Evolutionary conservation across 148 eudicot species (phyloP), one percentile per base, ranked within the genome.

Genomic region (Chenopodium album): DNA sequence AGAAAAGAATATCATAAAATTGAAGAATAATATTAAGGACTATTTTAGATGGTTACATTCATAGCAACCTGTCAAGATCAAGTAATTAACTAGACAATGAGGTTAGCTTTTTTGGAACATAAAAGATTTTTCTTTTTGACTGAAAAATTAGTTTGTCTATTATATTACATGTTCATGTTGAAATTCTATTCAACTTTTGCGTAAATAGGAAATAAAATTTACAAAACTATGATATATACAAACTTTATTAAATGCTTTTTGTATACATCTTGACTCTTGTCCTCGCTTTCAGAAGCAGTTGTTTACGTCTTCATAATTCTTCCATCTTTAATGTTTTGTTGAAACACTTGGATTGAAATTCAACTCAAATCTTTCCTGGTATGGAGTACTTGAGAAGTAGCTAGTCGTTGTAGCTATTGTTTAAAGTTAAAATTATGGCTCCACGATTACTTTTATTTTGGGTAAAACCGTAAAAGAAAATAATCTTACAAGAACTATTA

Each of bases 241-340:
- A 4, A 65, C 59, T 47, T 50, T 41, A 13, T 63, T 77, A 69
- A 19, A 46, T 52, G n/a, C 20, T 71, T 79, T 52, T 79, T 34
- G 76, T 48, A 10, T 79, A 34, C 64, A 46, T 79, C 64, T 79
- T 79, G 67, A 79, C 81, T 71, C 66, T 56, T 71, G 81, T 79
- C 81, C 47, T 70, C n/a, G 59, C 81, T 54, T 70, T 79, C 63
- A 79, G 20, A 52, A 69, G 50, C 75, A 52, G 26, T 20, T 62
- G 66, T 62, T 62, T 62, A 56, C 26, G 66, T 62, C 6, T 9
- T 22, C 26, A 62, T 62, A 22, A 62, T 26, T 59, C 63, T n/a
- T 62, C 66, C 10, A 62, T 22, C 23, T 62, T 62, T 62, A 62
- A 62, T 62, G 66, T n/a, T 22, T 59, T 59, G 63, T 50, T 56